These are phyloP conservation scores for Solanum hybrid DNA, from an alignment of 305 asterid species.

Conservation along the genomic window DNA sequence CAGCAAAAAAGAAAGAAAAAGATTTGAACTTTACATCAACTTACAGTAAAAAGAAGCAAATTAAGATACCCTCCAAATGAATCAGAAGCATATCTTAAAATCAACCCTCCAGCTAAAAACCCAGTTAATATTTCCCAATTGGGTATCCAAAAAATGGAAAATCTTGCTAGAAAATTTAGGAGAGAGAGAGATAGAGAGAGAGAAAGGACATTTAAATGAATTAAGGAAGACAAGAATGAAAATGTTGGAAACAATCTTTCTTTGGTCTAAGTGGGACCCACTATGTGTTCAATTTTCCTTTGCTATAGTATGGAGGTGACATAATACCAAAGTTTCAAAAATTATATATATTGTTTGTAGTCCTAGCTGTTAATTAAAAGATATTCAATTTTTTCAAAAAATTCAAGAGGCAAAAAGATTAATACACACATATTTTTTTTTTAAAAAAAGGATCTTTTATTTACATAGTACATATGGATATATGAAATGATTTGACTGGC, in stretches of 20 bases:
- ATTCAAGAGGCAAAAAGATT: not conserved
- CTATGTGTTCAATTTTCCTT: not conserved
- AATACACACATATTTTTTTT: not conserved
- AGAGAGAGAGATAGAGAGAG: not conserved
- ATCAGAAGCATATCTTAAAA: not conserved
- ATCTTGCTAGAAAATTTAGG: not conserved
- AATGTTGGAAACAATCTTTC: not conserved
- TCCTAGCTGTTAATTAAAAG: not conserved
- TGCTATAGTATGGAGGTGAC: not conserved
- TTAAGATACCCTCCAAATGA: not conserved
- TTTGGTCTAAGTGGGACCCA: not conserved
- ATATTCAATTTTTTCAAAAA: not conserved
- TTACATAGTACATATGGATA: not conserved
- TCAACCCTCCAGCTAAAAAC: not conserved
- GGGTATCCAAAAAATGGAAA: not conserved
- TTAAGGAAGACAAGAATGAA: not conserved
- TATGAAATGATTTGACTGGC: not conserved
- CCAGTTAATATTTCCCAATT: not conserved
- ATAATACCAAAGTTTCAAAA: not conserved
- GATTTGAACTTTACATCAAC: not conserved
- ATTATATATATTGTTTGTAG: not conserved
- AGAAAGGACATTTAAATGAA: not conserved
- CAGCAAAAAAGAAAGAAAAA: not conserved
- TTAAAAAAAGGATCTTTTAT: not conserved
- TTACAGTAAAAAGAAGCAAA: constrained; percentile 1